Conservation (phyloP, 805 yeast genomes). For the Helenozyma rhizophorensis region DNA sequence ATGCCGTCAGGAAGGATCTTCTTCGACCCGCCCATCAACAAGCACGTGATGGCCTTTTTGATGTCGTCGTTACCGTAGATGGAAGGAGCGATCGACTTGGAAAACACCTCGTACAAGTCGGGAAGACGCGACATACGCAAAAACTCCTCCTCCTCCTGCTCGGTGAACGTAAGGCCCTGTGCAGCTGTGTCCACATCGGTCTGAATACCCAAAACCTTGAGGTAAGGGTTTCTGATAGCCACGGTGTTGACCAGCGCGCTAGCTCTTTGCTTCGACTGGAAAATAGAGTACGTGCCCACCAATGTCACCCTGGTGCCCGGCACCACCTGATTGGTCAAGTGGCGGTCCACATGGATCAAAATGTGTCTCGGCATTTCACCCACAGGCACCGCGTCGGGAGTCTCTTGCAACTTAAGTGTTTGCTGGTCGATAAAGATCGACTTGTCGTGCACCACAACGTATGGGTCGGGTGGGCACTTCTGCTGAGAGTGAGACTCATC, state of each 20-base stretch:
- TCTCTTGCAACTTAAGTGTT: conserved; percentile 85
- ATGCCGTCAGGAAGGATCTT: conserved; percentile 92
- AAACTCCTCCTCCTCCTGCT: conserved; percentile 93
- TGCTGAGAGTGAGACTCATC: conserved; percentile 43
- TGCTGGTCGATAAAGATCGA: conserved; percentile 95
- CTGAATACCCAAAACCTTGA: conserved; percentile 81
- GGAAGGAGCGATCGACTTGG: conserved; percentile 91
- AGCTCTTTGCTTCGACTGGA: conserved; percentile 57
- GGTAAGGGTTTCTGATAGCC: conserved; percentile 90
- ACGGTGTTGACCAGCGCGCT: conserved; percentile 46
- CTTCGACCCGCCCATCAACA: conserved; percentile 91
- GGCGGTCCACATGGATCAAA: conserved; percentile 80
- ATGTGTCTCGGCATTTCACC: conserved; percentile 99
- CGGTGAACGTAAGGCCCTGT: conserved; percentile 61
- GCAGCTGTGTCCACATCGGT: conserved; percentile 74
- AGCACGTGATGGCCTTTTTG: conserved; percentile 88
- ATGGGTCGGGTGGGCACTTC: conserved; percentile 88
- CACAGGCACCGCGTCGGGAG: conserved; percentile 98
- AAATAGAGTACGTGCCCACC: conserved; percentile 89
- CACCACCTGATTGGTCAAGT: conserved; percentile 81
- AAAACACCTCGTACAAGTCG: conserved; percentile 77
- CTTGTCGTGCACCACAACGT: conserved; percentile 87
- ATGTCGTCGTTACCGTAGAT: conserved; percentile 92
- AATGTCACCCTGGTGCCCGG: conserved; percentile 95
- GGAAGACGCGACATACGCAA: conserved; percentile 76